A percentile compares a stretch with the other conserved stretches of the same genome.
Conservation (phyloP, 768 basidiomycete genomes). For the Tricholoma sp. region DNA sequence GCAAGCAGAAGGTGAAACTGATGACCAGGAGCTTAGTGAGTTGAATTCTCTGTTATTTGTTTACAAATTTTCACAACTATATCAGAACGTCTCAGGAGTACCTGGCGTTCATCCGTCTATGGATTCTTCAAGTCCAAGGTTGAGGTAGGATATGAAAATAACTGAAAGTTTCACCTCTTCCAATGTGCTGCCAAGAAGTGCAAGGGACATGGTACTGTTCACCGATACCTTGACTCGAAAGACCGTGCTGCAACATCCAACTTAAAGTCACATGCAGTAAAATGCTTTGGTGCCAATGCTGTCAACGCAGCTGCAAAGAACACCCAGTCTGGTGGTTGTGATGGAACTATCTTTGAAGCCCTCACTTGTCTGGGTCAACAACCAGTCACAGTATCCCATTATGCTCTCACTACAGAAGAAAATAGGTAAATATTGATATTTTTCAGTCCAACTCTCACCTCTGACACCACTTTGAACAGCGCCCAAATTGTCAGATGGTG, state of each 20-base stretch:
- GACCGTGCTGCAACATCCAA: background rate
- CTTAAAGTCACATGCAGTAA: background rate
- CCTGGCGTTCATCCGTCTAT: background rate
- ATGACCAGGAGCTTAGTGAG: background rate
- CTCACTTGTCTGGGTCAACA: background rate
- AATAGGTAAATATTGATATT: background rate
- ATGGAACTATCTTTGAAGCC: background rate
- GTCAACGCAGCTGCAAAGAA: background rate
- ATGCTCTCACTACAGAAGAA: background rate
- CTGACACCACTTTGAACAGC: background rate
- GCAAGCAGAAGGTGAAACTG: background rate
- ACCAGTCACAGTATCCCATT: background rate
- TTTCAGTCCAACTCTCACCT: background rate
- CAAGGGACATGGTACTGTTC: background rate
- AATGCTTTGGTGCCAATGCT: background rate
- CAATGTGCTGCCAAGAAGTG: background rate
- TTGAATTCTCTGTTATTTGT: background rate
- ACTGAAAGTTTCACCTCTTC: background rate
- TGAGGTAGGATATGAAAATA: background rate
- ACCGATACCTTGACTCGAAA: background rate
- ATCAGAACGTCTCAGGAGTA: background rate
- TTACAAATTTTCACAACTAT: background rate
- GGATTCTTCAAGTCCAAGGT: background rate
- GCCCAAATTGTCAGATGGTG: background rate
- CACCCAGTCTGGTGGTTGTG: background rate